These are phyloP conservation scores for Vitis vinifera DNA, from an alignment of 164 flowering plant genomes.

Conservation along the genomic window ASM3070453v1 NC_081805.1:6377501-6378000, in stretches of 20 bases:
- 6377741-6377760: constrained; percentile 3
- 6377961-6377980: constrained; percentile 18
- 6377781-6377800: constrained; percentile 37
- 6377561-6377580: constrained; percentile 46
- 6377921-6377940: background rate
- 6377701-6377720: too few species aligned
- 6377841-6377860: constrained; percentile 35
- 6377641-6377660: constrained; percentile 37
- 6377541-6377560: constrained; percentile 48
- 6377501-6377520: constrained; percentile 6
- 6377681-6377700: background rate
- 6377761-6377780: constrained; percentile 5
- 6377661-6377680: background rate
- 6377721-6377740: background rate
- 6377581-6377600: constrained; percentile 72
- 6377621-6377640: constrained; percentile 18
- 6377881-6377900: constrained; percentile 33
- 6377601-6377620: constrained; percentile 30
- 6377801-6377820: constrained; percentile 63
- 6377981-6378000: background rate
- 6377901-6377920: constrained; percentile 2
- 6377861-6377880: constrained; percentile 32
- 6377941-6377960: background rate
- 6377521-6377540: constrained; percentile 6
- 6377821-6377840: constrained; percentile 52